phyloP scores from a whole-genome alignment of 2,329 filamentous ascomycete species.

The Exutisphaerella laricina region DNA sequence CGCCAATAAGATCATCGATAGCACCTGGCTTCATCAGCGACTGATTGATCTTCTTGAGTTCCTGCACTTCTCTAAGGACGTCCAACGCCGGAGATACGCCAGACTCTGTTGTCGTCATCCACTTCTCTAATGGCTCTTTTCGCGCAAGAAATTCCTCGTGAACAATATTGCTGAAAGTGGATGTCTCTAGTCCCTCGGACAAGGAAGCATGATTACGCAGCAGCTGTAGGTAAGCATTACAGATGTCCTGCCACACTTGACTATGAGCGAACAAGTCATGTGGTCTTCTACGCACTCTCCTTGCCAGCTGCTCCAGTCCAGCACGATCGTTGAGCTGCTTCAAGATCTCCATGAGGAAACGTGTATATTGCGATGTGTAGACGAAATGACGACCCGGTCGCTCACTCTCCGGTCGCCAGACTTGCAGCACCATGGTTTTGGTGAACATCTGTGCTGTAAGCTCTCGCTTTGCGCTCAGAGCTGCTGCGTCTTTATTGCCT shows the following conservation, averaged over 20 bases:
- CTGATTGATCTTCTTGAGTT: constrained; percentile 74
- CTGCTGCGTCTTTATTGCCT: constrained; percentile 36
- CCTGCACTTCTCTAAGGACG: constrained; percentile 59
- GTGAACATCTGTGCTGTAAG: constrained; percentile 82
- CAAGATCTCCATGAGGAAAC: constrained; percentile 71
- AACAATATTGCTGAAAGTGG: constrained; percentile 57
- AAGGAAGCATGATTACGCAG: constrained; percentile 55
- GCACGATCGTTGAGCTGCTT: constrained; percentile 67
- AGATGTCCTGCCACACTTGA: constrained; percentile 58
- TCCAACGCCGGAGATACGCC: constrained; percentile 50
- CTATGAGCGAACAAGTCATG: constrained; percentile 64
- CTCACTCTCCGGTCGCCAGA: constrained; percentile 91
- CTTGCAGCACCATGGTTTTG: constrained; percentile 89
- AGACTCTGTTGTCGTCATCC: constrained; percentile 49
- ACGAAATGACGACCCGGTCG: constrained; percentile 81
- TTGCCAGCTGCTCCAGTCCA: constrained; percentile 71
- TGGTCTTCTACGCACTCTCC: constrained; percentile 73
- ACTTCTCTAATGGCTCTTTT: constrained; percentile 55
- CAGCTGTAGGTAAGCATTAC: constrained; percentile 51
- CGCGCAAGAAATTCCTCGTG: constrained; percentile 60
- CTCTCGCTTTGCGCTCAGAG: constrained; percentile 64
- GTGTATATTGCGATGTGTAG: constrained; percentile 80
- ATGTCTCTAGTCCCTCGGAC: constrained; percentile 57
- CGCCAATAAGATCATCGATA: constrained; percentile 90
- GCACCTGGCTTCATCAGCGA: constrained; percentile 76